phyloP scores from a whole-genome alignment of 2,329 filamentous ascomycete genomes.

The Zasmidium citrigriseum region DNA sequence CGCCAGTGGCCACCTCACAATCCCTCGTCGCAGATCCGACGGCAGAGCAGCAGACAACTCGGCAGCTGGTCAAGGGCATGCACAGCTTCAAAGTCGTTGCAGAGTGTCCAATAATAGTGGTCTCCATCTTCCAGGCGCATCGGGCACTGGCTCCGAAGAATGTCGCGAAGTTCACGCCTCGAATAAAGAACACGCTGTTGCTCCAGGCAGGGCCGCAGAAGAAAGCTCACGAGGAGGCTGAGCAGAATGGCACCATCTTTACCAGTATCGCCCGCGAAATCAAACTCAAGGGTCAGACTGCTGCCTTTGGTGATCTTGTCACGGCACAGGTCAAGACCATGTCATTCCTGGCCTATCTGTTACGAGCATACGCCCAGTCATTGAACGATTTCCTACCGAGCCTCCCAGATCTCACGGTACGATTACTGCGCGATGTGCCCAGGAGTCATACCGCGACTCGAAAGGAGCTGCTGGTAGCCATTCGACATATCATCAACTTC shows the following conservation, averaged over 20 bases:
- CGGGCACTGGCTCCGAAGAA: slow-evolving; percentile 76
- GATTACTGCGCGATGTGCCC: slow-evolving; percentile 89
- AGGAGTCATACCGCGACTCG: slow-evolving; percentile 89
- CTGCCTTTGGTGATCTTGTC: slow-evolving; percentile 95
- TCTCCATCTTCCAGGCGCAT: slow-evolving; percentile 96
- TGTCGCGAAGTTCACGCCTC: slow-evolving; percentile 86
- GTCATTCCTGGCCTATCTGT: slow-evolving; percentile 93
- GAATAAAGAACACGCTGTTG: slow-evolving; percentile 87
- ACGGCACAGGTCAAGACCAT: slow-evolving; percentile 99
- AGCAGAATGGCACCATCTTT: slow-evolving; percentile 76
- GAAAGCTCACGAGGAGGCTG: slow-evolving; percentile 84
- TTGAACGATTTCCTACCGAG: slow-evolving; percentile 83
- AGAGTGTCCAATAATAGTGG: slow-evolving; percentile 97
- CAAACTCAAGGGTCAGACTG: slow-evolving; percentile 67
- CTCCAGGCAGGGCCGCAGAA: slow-evolving; percentile 92
- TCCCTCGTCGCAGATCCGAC: slow-evolving; percentile 65
- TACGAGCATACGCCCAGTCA: slow-evolving; percentile 84
- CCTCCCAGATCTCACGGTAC: slow-evolving; percentile 85
- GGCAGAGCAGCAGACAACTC: slow-evolving; percentile 71
- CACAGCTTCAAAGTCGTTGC: slow-evolving; percentile 98
- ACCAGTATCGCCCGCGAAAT: slow-evolving; percentile 92
- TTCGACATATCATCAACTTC: slow-evolving; percentile 98
- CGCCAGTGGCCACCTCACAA: slow-evolving; percentile 72
- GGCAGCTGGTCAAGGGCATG: slow-evolving; percentile 87
- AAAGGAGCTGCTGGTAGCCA: slow-evolving; percentile 94